phyloP scores from a whole-genome alignment of 164 flowering plant species.

The Berberis thunbergii region DNA sequence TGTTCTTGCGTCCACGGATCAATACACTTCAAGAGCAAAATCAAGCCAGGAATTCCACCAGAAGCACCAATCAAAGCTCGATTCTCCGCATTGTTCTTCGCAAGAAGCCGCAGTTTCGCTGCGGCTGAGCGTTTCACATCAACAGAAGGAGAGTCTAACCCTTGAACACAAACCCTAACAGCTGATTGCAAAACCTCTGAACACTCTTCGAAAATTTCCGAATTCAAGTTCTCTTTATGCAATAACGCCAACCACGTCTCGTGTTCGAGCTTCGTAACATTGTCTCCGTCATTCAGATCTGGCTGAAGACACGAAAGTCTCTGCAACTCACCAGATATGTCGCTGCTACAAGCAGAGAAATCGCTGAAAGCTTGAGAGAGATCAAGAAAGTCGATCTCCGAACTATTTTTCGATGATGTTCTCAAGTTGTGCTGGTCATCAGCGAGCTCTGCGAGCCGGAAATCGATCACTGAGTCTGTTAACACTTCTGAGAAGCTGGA shows the following conservation, averaged over 20 bases:
- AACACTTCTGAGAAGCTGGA: constrained; percentile 40
- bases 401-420: constrained; percentile 4
- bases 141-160: constrained; percentile 47
- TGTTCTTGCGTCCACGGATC: constrained; percentile 93
- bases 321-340: constrained; percentile 89
- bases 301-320: constrained; percentile 60
- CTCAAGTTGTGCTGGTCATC: constrained; percentile 13
- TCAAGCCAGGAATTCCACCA: constrained; percentile 71
- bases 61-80: constrained; percentile 81
- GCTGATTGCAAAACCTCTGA: constrained; percentile 80
- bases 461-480: constrained; percentile 71
- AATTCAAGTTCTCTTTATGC: constrained; percentile 49
- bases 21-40: constrained; percentile 56
- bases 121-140: constrained; percentile 70
- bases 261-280: constrained; percentile 8
- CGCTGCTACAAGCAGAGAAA: constrained; percentile 76
- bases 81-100: constrained; percentile 82
- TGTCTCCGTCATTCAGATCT: not conserved
- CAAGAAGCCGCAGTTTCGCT: constrained; percentile 68
- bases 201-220: constrained; percentile 65
- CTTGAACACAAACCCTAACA: constrained; percentile 59
- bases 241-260: constrained; percentile 56
- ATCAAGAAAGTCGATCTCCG: constrained; percentile 35
- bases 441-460: constrained; percentile 64
- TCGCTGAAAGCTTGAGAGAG: constrained; percentile 79